A percentile compares a stretch with the other conserved stretches of the same genome.
These are phyloP conservation scores for Persicaria maculosa DNA, from an alignment of 148 eudicot species.

Conservation along the genomic window DNA sequence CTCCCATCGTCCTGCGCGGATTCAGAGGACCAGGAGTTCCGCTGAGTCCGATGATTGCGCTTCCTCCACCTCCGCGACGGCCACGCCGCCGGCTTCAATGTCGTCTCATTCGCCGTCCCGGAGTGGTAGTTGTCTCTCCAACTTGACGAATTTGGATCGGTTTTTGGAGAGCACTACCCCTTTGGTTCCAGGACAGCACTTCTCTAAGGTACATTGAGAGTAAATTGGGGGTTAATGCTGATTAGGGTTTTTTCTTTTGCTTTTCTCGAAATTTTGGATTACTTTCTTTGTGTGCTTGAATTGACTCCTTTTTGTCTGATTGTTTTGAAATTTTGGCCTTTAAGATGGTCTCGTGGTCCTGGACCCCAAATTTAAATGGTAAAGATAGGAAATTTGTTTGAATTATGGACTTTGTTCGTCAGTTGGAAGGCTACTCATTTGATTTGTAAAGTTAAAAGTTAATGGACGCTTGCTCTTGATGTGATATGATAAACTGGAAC, in stretches of 20 bases:
- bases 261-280: neutral
- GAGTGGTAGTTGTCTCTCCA: slow-evolving; percentile 6
- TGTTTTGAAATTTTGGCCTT: neutral
- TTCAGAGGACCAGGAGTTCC: slow-evolving; percentile 3
- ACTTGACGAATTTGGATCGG: slow-evolving; percentile 67
- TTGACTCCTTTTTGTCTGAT: neutral
- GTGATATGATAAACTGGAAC: neutral
- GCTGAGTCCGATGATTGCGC: slow-evolving; percentile 34
- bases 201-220: slow-evolving; percentile 49
- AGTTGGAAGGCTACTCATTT: neutral
- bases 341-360: neutral
- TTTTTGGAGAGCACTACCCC: slow-evolving; percentile 83
- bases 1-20: slow-evolving; percentile 12
- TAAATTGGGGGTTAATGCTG: neutral
- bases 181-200: slow-evolving; percentile 47
- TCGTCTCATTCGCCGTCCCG: neutral
- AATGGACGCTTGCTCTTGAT: neutral
- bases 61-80: slow-evolving; percentile 16
- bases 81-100: slow-evolving; percentile 12
- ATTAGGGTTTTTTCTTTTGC: neutral
- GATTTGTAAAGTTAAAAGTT: neutral
- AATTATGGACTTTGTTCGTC: neutral
- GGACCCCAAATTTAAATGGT: neutral
- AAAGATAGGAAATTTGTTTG: neutral
- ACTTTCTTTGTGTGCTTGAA: neutral